Evolutionary conservation across 129 eudicot genomes (phyloP).

Genomic region (Cynara cardunculus): DNA sequence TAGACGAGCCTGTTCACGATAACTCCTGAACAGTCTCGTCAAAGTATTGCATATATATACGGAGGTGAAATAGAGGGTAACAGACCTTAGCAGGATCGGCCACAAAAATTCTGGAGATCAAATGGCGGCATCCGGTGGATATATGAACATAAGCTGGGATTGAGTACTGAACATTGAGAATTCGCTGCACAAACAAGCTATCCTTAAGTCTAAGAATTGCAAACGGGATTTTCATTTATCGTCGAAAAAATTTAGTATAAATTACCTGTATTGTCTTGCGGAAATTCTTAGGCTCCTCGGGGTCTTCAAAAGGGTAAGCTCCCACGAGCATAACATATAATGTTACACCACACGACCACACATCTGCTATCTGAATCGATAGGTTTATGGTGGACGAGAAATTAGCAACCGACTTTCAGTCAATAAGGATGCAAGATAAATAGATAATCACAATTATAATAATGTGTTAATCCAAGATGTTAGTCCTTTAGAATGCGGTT

Average conservation of each 20-base stretch:
- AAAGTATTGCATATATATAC: neutral
- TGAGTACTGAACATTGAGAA: conserved; percentile 76
- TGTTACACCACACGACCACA: conserved; percentile 97
- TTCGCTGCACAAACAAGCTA: conserved; percentile 59
- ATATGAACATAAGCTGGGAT: conserved; percentile 86
- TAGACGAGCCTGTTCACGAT: too few relatives aligned
- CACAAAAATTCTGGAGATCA: conserved; percentile 76
- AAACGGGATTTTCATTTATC: neutral
- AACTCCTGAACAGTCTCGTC: too few relatives aligned
- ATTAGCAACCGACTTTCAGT: neutral
- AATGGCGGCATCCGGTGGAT: conserved; percentile 71
- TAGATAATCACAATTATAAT: neutral
- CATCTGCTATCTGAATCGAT: conserved; percentile 70
- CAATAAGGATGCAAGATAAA: neutral
- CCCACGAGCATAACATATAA: conserved; percentile 94
- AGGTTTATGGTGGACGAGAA: neutral
- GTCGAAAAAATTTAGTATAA: neutral
- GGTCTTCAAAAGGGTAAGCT: conserved; percentile 94
- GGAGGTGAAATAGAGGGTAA: neutral
- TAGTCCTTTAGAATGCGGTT: too few relatives aligned
- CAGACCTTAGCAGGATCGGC: conserved; percentile 85
- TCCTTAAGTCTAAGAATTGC: conserved; percentile 1
- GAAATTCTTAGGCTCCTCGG: conserved; percentile 57
- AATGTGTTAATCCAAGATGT: neutral
- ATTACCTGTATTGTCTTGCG: conserved; percentile 75